A percentile compares a stretch with the other conserved stretches of the same genome.
phyloP scores from a whole-genome alignment of 2,329 filamentous ascomycete genomes.

The Hypoxylon sp. region DNA sequence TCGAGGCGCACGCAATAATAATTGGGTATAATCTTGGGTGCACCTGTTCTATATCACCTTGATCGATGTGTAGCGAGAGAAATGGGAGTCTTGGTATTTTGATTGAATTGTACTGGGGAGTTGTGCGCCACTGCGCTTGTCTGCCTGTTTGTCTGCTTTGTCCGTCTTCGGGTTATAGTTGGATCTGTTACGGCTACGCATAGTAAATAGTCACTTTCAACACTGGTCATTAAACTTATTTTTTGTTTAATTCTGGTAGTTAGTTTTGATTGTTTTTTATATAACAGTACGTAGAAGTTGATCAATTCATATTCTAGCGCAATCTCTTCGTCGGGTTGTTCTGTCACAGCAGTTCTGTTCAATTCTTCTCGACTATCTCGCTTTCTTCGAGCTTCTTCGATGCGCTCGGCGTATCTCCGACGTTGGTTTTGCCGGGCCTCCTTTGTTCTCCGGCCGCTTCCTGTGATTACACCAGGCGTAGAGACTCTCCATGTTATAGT shows the following conservation, averaged over 20 bases:
- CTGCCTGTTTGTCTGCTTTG: not conserved
- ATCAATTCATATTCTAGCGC: too few species aligned
- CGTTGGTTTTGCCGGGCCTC: too few species aligned
- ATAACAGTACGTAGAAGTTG: too few species aligned
- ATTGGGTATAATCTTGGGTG: slow-evolving; percentile 24
- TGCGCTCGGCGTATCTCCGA: too few species aligned
- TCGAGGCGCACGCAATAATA: slow-evolving; percentile 30
- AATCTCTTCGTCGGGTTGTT: too few species aligned
- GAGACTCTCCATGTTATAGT: too few species aligned
- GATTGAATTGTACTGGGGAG: slow-evolving; percentile 1
- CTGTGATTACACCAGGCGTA: too few species aligned
- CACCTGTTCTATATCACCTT: slow-evolving; percentile 19
- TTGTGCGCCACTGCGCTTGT: slow-evolving; percentile 1
- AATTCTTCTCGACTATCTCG: too few species aligned
- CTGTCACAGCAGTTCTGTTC: too few species aligned
- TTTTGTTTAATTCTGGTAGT: not conserved
- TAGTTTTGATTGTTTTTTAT: not conserved
- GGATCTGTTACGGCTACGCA: not conserved
- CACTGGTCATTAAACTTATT: not conserved
- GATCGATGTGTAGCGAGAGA: slow-evolving; percentile 25
- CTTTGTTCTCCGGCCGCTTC: too few species aligned
- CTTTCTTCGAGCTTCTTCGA: too few species aligned
- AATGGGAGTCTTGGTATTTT: slow-evolving; percentile 17
- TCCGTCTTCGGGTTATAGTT: not conserved
- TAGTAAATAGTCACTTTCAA: slow-evolving; percentile 11